Evolutionary conservation across 768 basidiomycete genomes (phyloP).

Genomic region (Piloderma croceum): DNA sequence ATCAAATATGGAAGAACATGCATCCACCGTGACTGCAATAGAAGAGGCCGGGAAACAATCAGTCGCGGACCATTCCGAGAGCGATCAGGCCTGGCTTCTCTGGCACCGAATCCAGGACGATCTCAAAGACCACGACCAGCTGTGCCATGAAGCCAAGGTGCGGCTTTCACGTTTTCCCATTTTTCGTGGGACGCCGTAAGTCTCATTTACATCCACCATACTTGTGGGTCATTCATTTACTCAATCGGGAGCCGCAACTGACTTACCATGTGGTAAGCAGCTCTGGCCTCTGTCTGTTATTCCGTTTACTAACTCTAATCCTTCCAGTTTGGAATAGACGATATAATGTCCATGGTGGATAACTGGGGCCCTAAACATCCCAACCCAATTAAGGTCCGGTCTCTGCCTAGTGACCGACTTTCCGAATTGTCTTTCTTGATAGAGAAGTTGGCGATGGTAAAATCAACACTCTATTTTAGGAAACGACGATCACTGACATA

Average conservation of each 20-base stretch:
- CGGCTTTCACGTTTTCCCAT: conserved; percentile 4
- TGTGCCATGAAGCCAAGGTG: not conserved
- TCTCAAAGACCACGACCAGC: not conserved
- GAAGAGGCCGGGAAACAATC: not conserved
- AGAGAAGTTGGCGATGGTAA: conserved; percentile 17
- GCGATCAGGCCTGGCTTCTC: conserved; percentile 6
- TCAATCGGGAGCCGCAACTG: not conserved
- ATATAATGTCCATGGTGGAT: conserved; percentile 8
- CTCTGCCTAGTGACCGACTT: not conserved
- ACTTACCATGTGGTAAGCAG: no score
- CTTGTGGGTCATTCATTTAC: not conserved
- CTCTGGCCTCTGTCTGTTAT: no score
- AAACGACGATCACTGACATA: not conserved
- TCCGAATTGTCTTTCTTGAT: conserved; percentile 10
- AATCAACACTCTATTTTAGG: no score
- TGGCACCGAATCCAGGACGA: conserved; percentile 3
- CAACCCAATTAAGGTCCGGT: conserved; percentile 3
- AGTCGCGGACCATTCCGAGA: not conserved
- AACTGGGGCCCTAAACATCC: conserved; percentile 1
- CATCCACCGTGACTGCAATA: not conserved
- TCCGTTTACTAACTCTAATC: not conserved
- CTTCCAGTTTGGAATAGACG: conserved; percentile 7
- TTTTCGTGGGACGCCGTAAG: conserved; percentile 7
- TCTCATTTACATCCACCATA: not conserved
- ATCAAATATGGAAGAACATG: not conserved